A percentile compares a stretch with the other conserved stretches of the same genome.
These are phyloP conservation scores for Scutellaria barbata DNA, from an alignment of 257 asterid genomes.

Conservation along the genomic window DNA sequence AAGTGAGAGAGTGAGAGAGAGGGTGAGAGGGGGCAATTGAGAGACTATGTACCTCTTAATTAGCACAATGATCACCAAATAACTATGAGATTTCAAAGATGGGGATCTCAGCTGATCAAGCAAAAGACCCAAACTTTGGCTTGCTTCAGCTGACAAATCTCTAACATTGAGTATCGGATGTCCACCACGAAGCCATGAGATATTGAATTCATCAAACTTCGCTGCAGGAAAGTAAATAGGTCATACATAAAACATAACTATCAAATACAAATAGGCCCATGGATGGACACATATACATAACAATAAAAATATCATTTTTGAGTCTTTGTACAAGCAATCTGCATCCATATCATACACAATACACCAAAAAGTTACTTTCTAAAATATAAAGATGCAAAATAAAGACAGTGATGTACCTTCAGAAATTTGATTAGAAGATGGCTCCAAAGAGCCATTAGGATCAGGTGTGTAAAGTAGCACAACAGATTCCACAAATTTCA, in stretches of 20 bases:
- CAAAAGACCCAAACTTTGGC: slow-evolving; percentile 74
- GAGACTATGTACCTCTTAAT: slow-evolving; percentile 66
- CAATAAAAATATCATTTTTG: not conserved
- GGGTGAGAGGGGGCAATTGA: not conserved
- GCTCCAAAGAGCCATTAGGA: slow-evolving; percentile 81
- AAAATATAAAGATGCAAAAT: slow-evolving; percentile 3
- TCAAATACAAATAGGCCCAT: not conserved
- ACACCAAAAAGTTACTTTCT: slow-evolving; percentile 18
- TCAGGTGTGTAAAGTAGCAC: slow-evolving; percentile 91
- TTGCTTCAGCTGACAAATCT: slow-evolving; percentile 92
- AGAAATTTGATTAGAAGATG: slow-evolving; percentile 68
- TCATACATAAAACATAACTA: slow-evolving; percentile 17
- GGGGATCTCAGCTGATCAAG: slow-evolving; percentile 94
- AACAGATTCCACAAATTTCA: slow-evolving; percentile 87
- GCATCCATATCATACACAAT: slow-evolving; percentile 18
- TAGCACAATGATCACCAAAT: slow-evolving; percentile 76
- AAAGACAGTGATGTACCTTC: slow-evolving; percentile 58
- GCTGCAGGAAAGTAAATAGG: slow-evolving; percentile 47
- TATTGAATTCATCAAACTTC: slow-evolving; percentile 67
- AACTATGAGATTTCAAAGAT: slow-evolving; percentile 71
- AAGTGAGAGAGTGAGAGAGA: slow-evolving; percentile 29
- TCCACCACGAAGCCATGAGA: slow-evolving; percentile 97
- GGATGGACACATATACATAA: not conserved
- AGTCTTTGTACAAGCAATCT: slow-evolving; percentile 11
- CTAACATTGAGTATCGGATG: slow-evolving; percentile 85